phyloP scores from a whole-genome alignment of 352 stramenopile genomes.

The Phytopythium vexans region DNA sequence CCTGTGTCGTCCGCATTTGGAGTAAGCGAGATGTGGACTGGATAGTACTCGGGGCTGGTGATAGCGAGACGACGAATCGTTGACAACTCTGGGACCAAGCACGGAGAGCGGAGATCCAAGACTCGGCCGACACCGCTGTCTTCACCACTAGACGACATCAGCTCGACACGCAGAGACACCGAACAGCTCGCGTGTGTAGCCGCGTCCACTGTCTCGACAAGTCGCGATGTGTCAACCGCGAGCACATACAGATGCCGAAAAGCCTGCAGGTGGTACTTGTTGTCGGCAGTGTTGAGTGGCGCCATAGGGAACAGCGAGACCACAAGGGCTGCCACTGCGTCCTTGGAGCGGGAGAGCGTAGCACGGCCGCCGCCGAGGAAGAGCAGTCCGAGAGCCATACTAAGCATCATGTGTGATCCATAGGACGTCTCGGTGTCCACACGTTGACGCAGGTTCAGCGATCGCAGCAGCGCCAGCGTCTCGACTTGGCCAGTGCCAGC shows the following conservation, averaged over 20 bases:
- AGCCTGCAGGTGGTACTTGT: slow-evolving; percentile 89
- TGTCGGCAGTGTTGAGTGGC: slow-evolving; percentile 91
- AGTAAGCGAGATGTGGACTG: slow-evolving; percentile 53
- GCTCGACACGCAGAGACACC: slow-evolving; percentile 44
- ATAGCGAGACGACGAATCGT: slow-evolving; percentile 58
- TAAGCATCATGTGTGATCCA: slow-evolving; percentile 95
- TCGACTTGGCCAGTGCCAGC: slow-evolving; percentile 94
- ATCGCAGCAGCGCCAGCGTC: slow-evolving; percentile 91
- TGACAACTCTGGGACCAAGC: slow-evolving; percentile 61
- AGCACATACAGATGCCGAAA: slow-evolving; percentile 92
- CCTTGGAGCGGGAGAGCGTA: slow-evolving; percentile 86
- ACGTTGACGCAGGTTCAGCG: slow-evolving; percentile 73
- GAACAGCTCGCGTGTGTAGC: slow-evolving; percentile 41
- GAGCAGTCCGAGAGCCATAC: slow-evolving; percentile 93
- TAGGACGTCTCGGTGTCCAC: slow-evolving; percentile 88
- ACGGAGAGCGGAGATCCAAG: slow-evolving; percentile 46
- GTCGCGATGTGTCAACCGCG: slow-evolving; percentile 67
- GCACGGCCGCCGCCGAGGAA: slow-evolving; percentile 94
- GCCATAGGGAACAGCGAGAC: slow-evolving; percentile 94
- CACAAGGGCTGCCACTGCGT: slow-evolving; percentile 94
- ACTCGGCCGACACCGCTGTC: not conserved
- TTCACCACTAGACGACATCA: slow-evolving; percentile 9
- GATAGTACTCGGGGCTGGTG: slow-evolving; percentile 49
- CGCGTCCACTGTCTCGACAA: slow-evolving; percentile 80
- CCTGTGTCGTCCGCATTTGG: too few relatives aligned